A percentile compares a stretch with the other conserved stretches of the same genome.
Evolutionary conservation across 169 alveolate species (phyloP).

Genomic region (Cystoisospora suis): DNA sequence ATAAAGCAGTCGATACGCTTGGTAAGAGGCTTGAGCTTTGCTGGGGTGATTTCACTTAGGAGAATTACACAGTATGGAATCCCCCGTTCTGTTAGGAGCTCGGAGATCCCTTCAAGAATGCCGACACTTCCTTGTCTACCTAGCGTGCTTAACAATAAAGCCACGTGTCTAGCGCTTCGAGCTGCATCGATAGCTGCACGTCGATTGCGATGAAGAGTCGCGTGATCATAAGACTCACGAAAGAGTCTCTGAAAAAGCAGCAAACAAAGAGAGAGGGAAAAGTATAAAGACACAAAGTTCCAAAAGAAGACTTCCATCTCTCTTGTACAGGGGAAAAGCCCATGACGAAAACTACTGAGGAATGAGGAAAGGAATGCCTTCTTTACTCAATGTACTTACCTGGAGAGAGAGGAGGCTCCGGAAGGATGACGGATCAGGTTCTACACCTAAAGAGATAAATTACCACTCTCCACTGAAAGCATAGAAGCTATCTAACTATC

Average conservation of each 20-base stretch:
- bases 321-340: too few relatives aligned
- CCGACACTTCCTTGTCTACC: slow-evolving; percentile 92
- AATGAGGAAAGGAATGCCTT: too few relatives aligned
- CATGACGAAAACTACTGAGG: too few relatives aligned
- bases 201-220: slow-evolving; percentile 55
- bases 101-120: slow-evolving; percentile 81
- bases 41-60: slow-evolving; percentile 62
- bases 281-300: not conserved
- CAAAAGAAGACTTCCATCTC: not conserved
- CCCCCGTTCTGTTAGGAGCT: slow-evolving; percentile 75
- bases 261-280: not conserved
- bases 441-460: too few relatives aligned
- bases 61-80: slow-evolving; percentile 63
- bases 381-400: too few relatives aligned
- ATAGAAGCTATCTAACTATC: too few relatives aligned
- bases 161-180: slow-evolving; percentile 75
- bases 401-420: too few relatives aligned
- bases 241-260: slow-evolving; percentile 37
- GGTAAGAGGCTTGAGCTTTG: slow-evolving; percentile 47
- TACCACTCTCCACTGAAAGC: too few relatives aligned
- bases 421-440: too few relatives aligned
- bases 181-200: slow-evolving; percentile 70
- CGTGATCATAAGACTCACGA: slow-evolving; percentile 67
- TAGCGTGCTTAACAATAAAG: slow-evolving; percentile 90
- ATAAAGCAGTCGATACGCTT: slow-evolving; percentile 33